A percentile compares a stretch with the other conserved stretches of the same genome.
phyloP scores from a whole-genome alignment of 805 yeast species.

The Candida methanosorbosa region DNA sequence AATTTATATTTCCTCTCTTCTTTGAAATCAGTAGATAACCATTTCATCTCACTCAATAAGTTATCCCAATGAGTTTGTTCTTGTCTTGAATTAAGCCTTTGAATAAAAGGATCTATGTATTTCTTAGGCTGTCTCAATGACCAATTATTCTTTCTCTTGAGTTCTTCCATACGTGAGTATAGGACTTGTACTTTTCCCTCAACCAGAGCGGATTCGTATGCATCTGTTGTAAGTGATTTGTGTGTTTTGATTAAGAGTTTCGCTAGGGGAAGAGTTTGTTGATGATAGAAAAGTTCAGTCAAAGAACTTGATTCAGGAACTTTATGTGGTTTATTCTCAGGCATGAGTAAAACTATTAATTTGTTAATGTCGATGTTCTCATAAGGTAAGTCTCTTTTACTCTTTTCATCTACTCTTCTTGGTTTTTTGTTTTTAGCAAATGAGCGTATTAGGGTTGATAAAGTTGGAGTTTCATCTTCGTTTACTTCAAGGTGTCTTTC shows the following conservation, averaged over 20 bases:
- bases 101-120: constrained; percentile 55
- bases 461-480: constrained; percentile 19
- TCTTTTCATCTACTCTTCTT: constrained; percentile 19
- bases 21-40: constrained; percentile 74
- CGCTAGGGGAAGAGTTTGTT: constrained; percentile 81
- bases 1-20: constrained; percentile 63
- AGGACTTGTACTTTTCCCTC: constrained; percentile 90
- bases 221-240: constrained; percentile 76
- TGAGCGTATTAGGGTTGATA: constrained; percentile 19
- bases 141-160: constrained; percentile 85
- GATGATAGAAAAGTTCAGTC: constrained; percentile 78
- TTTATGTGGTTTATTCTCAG: constrained; percentile 43
- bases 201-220: constrained; percentile 73
- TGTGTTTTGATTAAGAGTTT: constrained; percentile 79
- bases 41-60: constrained; percentile 66
- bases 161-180: constrained; percentile 84
- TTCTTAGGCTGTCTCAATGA: constrained; percentile 77
- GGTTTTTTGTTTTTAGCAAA: constrained; percentile 14
- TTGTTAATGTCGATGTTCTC: constrained; percentile 34
- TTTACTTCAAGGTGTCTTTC: constrained; percentile 8
- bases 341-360: constrained; percentile 36
- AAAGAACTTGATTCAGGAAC: constrained; percentile 55
- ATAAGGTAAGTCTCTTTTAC: constrained; percentile 23
- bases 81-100: constrained; percentile 13
- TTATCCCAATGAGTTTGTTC: constrained; percentile 63